Evolutionary conservation across 2,329 filamentous ascomycete species (phyloP).

Genomic region (Magnaporthiopsis poae): DNA sequence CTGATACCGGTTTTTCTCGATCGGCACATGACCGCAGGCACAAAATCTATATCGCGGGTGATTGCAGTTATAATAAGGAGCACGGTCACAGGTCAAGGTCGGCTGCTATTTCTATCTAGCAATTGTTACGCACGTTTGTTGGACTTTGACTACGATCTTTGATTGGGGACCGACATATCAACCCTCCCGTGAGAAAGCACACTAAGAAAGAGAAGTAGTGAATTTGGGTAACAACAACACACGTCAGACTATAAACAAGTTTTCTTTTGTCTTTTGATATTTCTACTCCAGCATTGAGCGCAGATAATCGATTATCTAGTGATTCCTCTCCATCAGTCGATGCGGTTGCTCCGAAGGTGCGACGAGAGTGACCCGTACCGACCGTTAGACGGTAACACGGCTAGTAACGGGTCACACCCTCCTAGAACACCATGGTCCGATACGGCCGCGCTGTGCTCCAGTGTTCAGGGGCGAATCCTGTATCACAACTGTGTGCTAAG

Average conservation of each 20-base stretch:
- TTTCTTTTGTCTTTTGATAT: neutral
- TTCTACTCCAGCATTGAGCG: neutral
- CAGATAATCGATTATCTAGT: neutral
- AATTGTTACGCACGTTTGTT: too few relatives aligned
- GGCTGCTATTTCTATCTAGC: too few relatives aligned
- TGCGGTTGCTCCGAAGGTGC: too few relatives aligned
- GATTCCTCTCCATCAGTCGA: neutral
- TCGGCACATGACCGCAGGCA: too few relatives aligned
- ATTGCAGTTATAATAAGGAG: too few relatives aligned
- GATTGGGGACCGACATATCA: too few relatives aligned
- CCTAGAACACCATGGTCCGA: neutral
- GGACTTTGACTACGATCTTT: too few relatives aligned
- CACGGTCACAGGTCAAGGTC: too few relatives aligned
- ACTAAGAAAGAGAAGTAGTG: conserved; percentile 3
- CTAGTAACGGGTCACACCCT: neutral
- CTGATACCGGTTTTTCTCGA: too few relatives aligned
- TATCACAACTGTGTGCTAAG: neutral
- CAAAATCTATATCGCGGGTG: too few relatives aligned
- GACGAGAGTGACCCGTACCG: too few relatives aligned
- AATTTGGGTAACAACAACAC: neutral
- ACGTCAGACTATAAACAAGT: neutral
- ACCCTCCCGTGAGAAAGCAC: conserved; percentile 4
- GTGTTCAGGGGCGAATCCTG: neutral
- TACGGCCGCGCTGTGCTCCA: neutral
- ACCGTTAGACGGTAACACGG: neutral